A percentile compares a stretch with the other conserved stretches of the same genome.
Evolutionary conservation across 164 flowering plant genomes (phyloP).

Genomic region (Echeveria elegans): DNA sequence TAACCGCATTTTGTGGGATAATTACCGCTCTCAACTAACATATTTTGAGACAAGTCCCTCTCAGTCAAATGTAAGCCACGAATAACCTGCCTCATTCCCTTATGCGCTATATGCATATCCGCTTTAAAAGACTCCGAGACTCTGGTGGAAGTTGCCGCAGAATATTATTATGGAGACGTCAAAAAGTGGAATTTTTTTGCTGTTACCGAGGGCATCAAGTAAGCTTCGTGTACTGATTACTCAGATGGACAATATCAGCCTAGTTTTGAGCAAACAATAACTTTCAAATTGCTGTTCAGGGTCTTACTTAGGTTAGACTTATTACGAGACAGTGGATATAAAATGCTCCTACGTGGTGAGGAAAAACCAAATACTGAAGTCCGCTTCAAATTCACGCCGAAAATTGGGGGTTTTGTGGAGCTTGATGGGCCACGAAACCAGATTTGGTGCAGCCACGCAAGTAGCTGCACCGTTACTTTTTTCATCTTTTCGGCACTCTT

Average conservation of each 20-base stretch:
- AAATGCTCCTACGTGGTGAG: slow-evolving; percentile 89
- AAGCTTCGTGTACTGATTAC: slow-evolving; percentile 18
- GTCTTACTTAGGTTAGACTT: slow-evolving; percentile 61
- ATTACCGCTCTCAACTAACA: slow-evolving; percentile 75
- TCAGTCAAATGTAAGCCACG: slow-evolving; percentile 16
- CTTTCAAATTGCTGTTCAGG: slow-evolving; percentile 30
- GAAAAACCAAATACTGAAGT: slow-evolving; percentile 42
- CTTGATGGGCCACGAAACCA: slow-evolving; percentile 23
- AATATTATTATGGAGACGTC: slow-evolving; percentile 70
- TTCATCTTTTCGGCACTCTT: too few species aligned
- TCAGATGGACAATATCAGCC: not conserved
- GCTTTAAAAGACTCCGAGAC: slow-evolving; percentile 80
- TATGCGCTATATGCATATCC: slow-evolving; percentile 72
- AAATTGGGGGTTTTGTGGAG: slow-evolving; percentile 17
- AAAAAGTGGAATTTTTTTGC: slow-evolving; percentile 91
- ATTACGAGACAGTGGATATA: slow-evolving; percentile 72
- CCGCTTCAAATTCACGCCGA: slow-evolving; percentile 21
- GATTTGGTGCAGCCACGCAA: too few species aligned
- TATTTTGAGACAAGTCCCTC: slow-evolving; percentile 62
- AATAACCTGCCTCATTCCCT: slow-evolving; percentile 44
- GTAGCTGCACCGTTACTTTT: too few species aligned
- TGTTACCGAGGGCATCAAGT: slow-evolving; percentile 73
- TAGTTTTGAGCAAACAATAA: not conserved
- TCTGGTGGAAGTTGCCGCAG: slow-evolving; percentile 82
- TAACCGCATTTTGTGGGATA: slow-evolving; percentile 68